phyloP scores from a whole-genome alignment of 495 filamentous ascomycete genomes.

The Mytilinidion resinicola region DNA sequence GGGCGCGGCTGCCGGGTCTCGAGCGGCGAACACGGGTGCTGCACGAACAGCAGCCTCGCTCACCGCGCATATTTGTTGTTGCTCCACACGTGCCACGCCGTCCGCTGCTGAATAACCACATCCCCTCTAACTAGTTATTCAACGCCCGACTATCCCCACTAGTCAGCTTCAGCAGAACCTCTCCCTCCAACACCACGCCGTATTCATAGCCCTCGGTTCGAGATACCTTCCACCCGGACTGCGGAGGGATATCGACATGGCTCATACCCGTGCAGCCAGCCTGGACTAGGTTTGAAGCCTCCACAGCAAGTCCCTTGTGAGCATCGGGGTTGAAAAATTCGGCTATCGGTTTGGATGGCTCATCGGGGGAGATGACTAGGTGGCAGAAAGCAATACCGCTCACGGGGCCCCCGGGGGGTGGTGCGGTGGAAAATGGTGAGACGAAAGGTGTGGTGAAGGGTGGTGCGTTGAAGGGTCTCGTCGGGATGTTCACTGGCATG shows the following conservation, averaged over 20 bases:
- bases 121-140: slow-evolving; percentile 59
- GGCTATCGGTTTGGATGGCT: neutral
- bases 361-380: too few relatives aligned
- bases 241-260: slow-evolving; percentile 25
- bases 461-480: too few relatives aligned
- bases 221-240: slow-evolving; percentile 23
- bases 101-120: slow-evolving; percentile 57
- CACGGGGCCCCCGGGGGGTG: too few relatives aligned
- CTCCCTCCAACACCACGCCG: slow-evolving; percentile 31
- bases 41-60: slow-evolving; percentile 22
- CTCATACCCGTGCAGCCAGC: slow-evolving; percentile 30
- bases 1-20: neutral
- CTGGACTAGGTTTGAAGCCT: slow-evolving; percentile 34
- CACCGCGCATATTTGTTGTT: slow-evolving; percentile 49
- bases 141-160: slow-evolving; percentile 49
- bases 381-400: too few relatives aligned
- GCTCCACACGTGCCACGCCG: slow-evolving; percentile 58
- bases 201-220: slow-evolving; percentile 29
- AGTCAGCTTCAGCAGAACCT: slow-evolving; percentile 56
- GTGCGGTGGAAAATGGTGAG: too few relatives aligned
- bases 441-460: too few relatives aligned
- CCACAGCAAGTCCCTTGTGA: slow-evolving; percentile 7
- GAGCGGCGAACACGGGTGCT: slow-evolving; percentile 18
- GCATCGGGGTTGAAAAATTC: slow-evolving; percentile 22
- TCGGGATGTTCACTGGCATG: too few relatives aligned